These are phyloP conservation scores for Pseudogymnoascus sp. DNA, from an alignment of 2,329 filamentous ascomycete species.

Conservation along the genomic window DNA sequence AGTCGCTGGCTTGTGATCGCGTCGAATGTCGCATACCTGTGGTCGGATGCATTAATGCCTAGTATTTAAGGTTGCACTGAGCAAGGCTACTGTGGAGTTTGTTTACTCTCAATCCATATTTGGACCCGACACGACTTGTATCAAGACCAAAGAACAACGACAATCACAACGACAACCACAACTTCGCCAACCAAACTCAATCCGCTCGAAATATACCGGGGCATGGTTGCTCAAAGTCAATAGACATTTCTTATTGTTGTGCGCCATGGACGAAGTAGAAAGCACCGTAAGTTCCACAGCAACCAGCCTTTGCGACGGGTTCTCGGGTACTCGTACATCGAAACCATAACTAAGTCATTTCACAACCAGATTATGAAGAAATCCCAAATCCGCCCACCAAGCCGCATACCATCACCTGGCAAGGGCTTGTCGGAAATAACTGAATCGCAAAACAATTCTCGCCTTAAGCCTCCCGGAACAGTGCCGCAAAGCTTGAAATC, in stretches of 20 bases:
- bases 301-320: background rate
- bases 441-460: slow-evolving; percentile 53
- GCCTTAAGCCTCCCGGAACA: slow-evolving; percentile 33
- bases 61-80: background rate
- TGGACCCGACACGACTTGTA: background rate
- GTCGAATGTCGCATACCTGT: background rate
- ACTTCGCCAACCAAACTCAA: slow-evolving; percentile 6
- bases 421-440: slow-evolving; percentile 45
- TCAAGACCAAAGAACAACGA: slow-evolving; percentile 1
- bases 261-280: slow-evolving; percentile 9
- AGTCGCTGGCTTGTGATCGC: background rate
- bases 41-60: background rate
- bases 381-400: slow-evolving; percentile 24
- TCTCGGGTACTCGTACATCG: background rate
- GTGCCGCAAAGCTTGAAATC: slow-evolving; percentile 6
- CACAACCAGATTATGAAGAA: slow-evolving; percentile 20
- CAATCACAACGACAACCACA: background rate
- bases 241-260: slow-evolving; percentile 4
- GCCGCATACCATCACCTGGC: slow-evolving; percentile 23
- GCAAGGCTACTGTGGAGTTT: slow-evolving; percentile 6
- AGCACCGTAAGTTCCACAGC: slow-evolving; percentile 7
- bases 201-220: background rate
- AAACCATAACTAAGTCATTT: slow-evolving; percentile 8
- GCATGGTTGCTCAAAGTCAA: background rate
- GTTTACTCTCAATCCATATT: slow-evolving; percentile 7